These are phyloP conservation scores for Clathrospora elynae DNA, from an alignment of 2,329 filamentous ascomycete species.

Conservation along the genomic window DNA sequence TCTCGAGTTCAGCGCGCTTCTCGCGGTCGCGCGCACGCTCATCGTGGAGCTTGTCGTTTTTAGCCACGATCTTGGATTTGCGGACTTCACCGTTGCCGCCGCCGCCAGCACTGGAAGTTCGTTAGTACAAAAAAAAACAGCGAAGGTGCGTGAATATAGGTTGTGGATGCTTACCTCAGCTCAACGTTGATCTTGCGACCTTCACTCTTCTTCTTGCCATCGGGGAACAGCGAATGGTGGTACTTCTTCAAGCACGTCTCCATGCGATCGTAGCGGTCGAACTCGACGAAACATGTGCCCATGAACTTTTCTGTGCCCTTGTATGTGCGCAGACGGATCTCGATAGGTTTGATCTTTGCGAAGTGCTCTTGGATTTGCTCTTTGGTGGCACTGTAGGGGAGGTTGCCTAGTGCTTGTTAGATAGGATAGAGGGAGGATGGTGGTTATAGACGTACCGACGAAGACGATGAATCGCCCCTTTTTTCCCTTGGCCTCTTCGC, in stretches of 20 bases:
- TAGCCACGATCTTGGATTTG: conserved; percentile 76
- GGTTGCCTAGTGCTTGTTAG: conserved; percentile 66
- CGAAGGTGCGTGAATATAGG: no score
- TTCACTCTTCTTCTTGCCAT: conserved; percentile 57
- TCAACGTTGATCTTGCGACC: conserved; percentile 88
- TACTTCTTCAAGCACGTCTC: conserved; percentile 89
- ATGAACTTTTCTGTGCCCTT: conserved; percentile 47
- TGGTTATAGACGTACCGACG: conserved; percentile 59
- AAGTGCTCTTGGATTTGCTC: conserved; percentile 76
- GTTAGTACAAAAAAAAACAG: background rate
- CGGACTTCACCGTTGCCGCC: conserved; percentile 77
- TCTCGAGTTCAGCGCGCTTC: conserved; percentile 50
- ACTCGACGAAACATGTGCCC: conserved; percentile 71
- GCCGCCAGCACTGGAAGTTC: conserved; percentile 72
- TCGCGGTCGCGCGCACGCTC: conserved; percentile 62
- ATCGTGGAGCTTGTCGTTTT: conserved; percentile 84
- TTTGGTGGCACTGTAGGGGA: conserved; percentile 80
- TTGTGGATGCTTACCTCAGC: no score
- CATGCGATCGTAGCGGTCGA: conserved; percentile 84
- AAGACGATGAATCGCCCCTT: conserved; percentile 75
- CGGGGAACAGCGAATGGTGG: conserved; percentile 80
- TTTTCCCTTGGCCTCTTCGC: conserved; percentile 41
- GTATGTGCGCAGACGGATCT: conserved; percentile 62
- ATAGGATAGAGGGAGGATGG: background rate
- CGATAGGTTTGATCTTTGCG: conserved; percentile 70